Base-by-base conservation (phyloP, 768 basidiomycete genomes). In the Lepiota brunneoincarnata region DNA sequence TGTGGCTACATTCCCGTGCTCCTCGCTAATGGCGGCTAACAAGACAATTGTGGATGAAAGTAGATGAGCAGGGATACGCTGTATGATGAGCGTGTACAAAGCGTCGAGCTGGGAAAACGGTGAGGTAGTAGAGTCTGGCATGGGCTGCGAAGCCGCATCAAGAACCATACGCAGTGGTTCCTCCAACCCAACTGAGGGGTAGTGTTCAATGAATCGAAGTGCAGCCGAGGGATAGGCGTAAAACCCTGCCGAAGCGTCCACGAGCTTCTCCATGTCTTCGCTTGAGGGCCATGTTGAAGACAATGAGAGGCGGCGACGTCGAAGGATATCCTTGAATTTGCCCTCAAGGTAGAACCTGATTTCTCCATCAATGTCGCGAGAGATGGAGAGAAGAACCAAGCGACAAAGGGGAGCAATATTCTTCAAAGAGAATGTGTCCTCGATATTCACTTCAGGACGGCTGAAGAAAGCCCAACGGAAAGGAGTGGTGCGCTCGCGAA, bases 161-260 rank as follows among this genome's bases (percentile, higher is more conserved):
- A n/a, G 49, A 38, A 49, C 23, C 9, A 10, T 14, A 14, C 23
- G 2, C 38, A 49, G 15, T 1, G 11, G 12, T 26, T 49, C 37
- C 21, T 26, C 14, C 4, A 44, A 20, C 3, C 37, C 21, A 14
- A 56, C 51, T 7, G 43, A 48, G 3, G 48, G 40, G 17, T 58
- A 46, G 15, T 56, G 56, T n/a, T 59, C 64, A 7, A 67, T 56
- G 41, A 64, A 68, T 41, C 63, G 63, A 45, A 64, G 49, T 4
- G 67, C 62, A 1, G 67, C 65, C 17, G 66, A 28, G 1, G 67
- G 59, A 41, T 65, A 67, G 7, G 67, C 63, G 42, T 67, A 69
- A 5, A 67, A 57, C 0, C 66, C 62, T 0, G 56, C 57, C 0
- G 67, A 56, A 23, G 61, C 61, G 9, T 55, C 24, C 4, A 69